These are phyloP conservation scores for Fusarium bactridioides DNA, from an alignment of 2,329 filamentous ascomycete species.

Conservation along the genomic window DNA sequence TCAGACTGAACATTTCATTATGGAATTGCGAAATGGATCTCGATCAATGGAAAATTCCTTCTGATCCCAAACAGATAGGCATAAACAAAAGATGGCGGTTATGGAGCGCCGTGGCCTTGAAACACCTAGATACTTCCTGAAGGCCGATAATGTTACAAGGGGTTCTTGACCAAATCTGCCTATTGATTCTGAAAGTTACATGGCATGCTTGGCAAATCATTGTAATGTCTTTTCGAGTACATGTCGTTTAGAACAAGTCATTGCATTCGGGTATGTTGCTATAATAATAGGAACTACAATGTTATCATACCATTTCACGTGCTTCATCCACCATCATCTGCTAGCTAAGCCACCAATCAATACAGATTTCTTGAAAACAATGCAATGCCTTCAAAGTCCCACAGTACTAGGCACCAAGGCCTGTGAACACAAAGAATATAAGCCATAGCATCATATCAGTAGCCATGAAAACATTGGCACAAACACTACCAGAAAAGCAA, in stretches of 20 bases:
- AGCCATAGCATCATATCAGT: not conserved
- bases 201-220: fast-evolving
- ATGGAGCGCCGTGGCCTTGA: too few species aligned
- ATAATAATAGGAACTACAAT: conserved; percentile 25
- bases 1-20: not conserved
- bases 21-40: not conserved
- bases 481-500: not conserved
- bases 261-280: not conserved
- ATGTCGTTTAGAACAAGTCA: not conserved
- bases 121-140: not conserved
- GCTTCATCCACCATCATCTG: conserved; percentile 19
- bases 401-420: not conserved
- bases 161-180: not conserved
- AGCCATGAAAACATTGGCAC: not conserved
- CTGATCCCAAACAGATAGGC: not conserved
- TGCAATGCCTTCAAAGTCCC: not conserved
- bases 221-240: not conserved
- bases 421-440: not conserved
- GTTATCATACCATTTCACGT: conserved; percentile 21
- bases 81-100: not conserved
- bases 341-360: conserved; percentile 23
- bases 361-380: conserved; percentile 14
- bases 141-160: not conserved
- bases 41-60: too few species aligned
- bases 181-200: not conserved